Conservation (phyloP, 768 basidiomycete species). For the Cystobasidium ongulense region DNA sequence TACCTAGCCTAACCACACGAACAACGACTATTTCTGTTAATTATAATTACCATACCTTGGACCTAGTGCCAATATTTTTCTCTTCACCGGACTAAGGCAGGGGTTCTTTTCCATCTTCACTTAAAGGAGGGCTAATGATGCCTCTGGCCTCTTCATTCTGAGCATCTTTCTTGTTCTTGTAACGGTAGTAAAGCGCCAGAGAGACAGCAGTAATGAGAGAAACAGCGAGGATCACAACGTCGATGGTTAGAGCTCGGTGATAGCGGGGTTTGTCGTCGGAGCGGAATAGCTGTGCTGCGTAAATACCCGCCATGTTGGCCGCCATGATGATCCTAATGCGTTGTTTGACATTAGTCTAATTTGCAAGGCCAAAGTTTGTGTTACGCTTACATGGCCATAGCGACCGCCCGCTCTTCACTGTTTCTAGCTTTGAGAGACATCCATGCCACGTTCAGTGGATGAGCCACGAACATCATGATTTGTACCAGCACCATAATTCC, state of each 20-base stretch:
- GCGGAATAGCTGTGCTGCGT: constrained; percentile 41
- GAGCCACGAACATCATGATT: constrained; percentile 34
- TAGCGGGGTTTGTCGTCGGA: constrained; percentile 42
- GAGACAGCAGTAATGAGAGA: constrained; percentile 35
- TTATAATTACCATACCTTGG: too few species aligned
- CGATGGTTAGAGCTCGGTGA: constrained; percentile 40
- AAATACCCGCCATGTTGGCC: constrained; percentile 41
- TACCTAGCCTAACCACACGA: too few species aligned
- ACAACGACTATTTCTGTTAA: too few species aligned
- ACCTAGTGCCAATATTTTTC: neutral
- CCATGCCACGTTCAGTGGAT: constrained; percentile 43
- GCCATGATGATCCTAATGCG: constrained; percentile 39
- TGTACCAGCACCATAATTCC: constrained; percentile 36
- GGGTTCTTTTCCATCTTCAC: neutral
- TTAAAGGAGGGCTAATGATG: neutral
- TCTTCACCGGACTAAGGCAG: neutral
- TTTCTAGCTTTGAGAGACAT: constrained; percentile 40
- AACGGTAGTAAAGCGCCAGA: constrained; percentile 37
- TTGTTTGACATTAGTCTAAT: neutral
- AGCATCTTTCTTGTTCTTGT: constrained; percentile 7
- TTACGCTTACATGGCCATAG: constrained; percentile 38
- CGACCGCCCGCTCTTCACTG: constrained; percentile 41
- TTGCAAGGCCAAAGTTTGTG: neutral
- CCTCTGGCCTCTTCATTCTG: neutral
- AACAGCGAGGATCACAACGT: constrained; percentile 35